Conservation (phyloP, 176 grass and related monocot species). For the Avena sativa region DNA sequence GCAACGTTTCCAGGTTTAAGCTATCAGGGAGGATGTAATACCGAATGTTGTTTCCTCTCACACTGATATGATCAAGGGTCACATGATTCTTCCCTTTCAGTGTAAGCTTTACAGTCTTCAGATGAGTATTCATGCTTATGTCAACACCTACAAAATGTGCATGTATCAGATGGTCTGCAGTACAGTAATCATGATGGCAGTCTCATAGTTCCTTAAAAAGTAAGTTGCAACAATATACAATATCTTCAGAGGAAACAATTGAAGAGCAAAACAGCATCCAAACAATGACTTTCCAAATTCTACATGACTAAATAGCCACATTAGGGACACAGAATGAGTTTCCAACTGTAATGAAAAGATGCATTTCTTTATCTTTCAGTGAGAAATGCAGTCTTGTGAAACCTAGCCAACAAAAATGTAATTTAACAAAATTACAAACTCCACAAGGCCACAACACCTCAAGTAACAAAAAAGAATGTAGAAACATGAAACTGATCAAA, state of each 20-base stretch:
- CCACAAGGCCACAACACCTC: not conserved
- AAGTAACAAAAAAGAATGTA: not conserved
- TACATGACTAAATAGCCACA: not conserved
- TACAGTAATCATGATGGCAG: not conserved
- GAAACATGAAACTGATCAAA: not conserved
- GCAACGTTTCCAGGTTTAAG: slow-evolving; percentile 88
- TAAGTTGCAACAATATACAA: not conserved
- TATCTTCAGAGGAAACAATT: not conserved
- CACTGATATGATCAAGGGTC: slow-evolving; percentile 83
- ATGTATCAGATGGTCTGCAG: slow-evolving; percentile 16
- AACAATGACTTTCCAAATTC: not conserved
- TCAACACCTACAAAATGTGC: slow-evolving; percentile 65
- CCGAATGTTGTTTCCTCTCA: slow-evolving; percentile 94
- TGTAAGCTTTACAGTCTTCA: slow-evolving; percentile 91
- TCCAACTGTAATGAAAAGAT: not conserved
- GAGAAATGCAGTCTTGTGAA: not conserved
- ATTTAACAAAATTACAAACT: not conserved
- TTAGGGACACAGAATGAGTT: not conserved
- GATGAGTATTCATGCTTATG: slow-evolving; percentile 95
- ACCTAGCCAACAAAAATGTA: slow-evolving; percentile 1
- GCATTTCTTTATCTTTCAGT: not conserved
- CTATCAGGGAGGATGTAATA: slow-evolving; percentile 96
- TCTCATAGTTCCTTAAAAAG: not conserved
- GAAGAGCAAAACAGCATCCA: not conserved
- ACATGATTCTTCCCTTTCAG: slow-evolving; percentile 93